These are phyloP conservation scores for Eleusine indica DNA, from an alignment of 176 grass and related monocot species.

Conservation along the genomic window DNA sequence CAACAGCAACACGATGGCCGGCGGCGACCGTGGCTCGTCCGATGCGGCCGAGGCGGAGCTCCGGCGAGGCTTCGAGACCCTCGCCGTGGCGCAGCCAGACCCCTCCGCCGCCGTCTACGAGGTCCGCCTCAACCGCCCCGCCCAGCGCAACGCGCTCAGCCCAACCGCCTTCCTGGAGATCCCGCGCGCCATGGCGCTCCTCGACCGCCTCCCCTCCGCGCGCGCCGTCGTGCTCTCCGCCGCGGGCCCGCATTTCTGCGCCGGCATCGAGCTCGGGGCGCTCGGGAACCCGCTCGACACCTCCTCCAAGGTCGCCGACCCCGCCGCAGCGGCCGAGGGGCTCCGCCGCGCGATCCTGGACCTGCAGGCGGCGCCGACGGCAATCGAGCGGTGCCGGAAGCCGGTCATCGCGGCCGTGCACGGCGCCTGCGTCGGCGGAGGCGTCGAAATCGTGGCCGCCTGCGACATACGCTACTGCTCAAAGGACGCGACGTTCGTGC, in stretches of 20 bases:
- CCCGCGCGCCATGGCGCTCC: slow-evolving; percentile 74
- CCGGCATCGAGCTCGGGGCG: slow-evolving; percentile 70
- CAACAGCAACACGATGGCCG: slow-evolving; percentile 33
- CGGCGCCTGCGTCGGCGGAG: slow-evolving; percentile 77
- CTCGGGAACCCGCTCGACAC: slow-evolving; percentile 40
- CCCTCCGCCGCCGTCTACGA: slow-evolving; percentile 52
- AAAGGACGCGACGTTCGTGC: slow-evolving; percentile 65
- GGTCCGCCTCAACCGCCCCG: slow-evolving; percentile 77
- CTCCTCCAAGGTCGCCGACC: slow-evolving; percentile 23
- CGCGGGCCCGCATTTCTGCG: slow-evolving; percentile 72
- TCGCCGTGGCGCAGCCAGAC: slow-evolving; percentile 61
- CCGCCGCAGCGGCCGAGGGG: slow-evolving; percentile 40
- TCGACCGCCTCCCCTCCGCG: slow-evolving; percentile 69
- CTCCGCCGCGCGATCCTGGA: slow-evolving; percentile 62
- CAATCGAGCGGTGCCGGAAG: slow-evolving; percentile 71
- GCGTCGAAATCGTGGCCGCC: slow-evolving; percentile 62
- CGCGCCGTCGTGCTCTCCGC: slow-evolving; percentile 65
- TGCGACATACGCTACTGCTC: slow-evolving; percentile 81
- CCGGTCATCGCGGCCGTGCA: slow-evolving; percentile 77
- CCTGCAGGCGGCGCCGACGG: slow-evolving; percentile 64
- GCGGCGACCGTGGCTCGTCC: slow-evolving; percentile 32
- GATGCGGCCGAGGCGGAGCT: slow-evolving; percentile 67
- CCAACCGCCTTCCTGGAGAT: slow-evolving; percentile 70
- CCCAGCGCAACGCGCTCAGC: slow-evolving; percentile 77
- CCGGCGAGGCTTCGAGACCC: slow-evolving; percentile 57